Percentiles rank a stretch among this genome's conserved stretches.
phyloP scores from a whole-genome alignment of 768 basidiomycete genomes.

The Myochromella boudieri region DNA sequence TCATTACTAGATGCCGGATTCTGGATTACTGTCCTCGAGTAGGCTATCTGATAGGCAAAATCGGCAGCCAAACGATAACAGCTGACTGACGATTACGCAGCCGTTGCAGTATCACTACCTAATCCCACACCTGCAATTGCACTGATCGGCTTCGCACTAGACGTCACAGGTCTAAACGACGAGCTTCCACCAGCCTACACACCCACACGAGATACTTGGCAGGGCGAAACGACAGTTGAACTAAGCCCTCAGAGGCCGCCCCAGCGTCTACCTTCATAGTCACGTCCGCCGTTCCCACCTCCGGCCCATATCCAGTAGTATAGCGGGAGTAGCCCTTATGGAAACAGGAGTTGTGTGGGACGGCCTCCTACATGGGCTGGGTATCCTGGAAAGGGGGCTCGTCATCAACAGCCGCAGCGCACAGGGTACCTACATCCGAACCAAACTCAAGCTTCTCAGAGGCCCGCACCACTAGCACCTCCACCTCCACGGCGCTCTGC shows the following conservation, averaged over 20 bases:
- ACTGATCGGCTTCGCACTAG: no score
- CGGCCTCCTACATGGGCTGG: conserved; percentile 19
- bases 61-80: conserved; percentile 8
- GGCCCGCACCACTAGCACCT: not conserved
- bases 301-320: no score
- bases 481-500: conserved; percentile 23
- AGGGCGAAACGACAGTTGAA: conserved; percentile 65
- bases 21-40: not conserved
- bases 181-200: conserved; percentile 75
- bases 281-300: conserved; percentile 7
- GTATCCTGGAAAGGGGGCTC: conserved; percentile 24
- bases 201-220: conserved; percentile 43
- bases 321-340: no score
- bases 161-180: conserved; percentile 33
- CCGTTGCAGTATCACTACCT: no score
- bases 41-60: no score
- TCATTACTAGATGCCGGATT: not conserved
- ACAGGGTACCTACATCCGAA: not conserved
- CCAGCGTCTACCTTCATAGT: conserved; percentile 35
- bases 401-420: conserved; percentile 8
- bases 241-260: conserved; percentile 65
- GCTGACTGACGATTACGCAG: conserved; percentile 58
- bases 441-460: not conserved
- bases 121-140: no score
- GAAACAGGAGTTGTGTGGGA: no score